A percentile compares a stretch with the other conserved stretches of the same genome.
phyloP scores from a whole-genome alignment of 306 rosid genomes.

The Glycine latifolia region DNA sequence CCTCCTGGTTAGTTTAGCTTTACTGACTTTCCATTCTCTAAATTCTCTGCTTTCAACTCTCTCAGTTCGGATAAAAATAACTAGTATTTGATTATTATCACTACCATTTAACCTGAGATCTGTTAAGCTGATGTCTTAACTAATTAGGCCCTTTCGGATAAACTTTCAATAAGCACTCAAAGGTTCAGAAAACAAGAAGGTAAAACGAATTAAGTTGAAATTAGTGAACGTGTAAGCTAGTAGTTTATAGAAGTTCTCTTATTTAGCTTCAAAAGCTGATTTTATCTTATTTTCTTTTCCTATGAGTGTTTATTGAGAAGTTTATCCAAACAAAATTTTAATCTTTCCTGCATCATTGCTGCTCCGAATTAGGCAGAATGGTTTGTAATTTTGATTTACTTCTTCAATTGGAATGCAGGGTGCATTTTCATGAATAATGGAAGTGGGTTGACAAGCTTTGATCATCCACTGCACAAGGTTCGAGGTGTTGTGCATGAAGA shows the following conservation, averaged over 20 bases:
- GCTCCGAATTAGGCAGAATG: too few relatives aligned
- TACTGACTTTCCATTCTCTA: neutral
- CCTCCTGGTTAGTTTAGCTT: conserved; percentile 60
- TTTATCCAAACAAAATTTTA: neutral
- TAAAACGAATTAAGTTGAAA: neutral
- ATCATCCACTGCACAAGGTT: conserved; percentile 68
- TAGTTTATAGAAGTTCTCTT: neutral
- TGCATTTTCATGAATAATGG: conserved; percentile 60
- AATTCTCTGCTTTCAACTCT: conserved; percentile 13
- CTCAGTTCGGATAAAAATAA: neutral
- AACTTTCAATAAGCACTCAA: neutral
- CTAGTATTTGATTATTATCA: neutral
- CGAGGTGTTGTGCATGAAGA: conserved; percentile 54
- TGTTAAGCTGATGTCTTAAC: neutral
- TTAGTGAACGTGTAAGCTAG: neutral
- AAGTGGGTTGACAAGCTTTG: conserved; percentile 66
- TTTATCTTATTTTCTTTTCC: neutral
- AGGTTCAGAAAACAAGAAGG: neutral
- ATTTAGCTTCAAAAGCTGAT: neutral
- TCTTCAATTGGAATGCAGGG: conserved; percentile 51
- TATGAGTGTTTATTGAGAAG: too few relatives aligned
- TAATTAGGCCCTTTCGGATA: neutral
- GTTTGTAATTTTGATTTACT: neutral
- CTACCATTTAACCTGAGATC: neutral
- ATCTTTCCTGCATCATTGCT: too few relatives aligned